Base-by-base conservation (phyloP, 148 eudicot species). In the Vaccinium vitisidaea region DNA sequence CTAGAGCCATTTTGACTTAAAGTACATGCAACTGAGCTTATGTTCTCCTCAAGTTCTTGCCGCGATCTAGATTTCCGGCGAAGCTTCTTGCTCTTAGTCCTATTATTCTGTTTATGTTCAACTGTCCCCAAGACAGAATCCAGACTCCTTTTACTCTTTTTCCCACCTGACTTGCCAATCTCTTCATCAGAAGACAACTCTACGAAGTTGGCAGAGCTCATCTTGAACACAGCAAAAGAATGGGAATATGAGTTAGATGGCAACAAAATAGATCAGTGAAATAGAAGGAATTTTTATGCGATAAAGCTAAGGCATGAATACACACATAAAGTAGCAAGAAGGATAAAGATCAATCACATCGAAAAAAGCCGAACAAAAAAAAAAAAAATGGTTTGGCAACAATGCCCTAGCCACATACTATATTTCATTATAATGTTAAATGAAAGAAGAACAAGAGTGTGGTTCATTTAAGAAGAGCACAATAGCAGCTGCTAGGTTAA, bases 161-260 rank as follows among this genome's bases (percentile, higher is more conserved):
- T 87, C 76, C 75, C 73, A 80, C 83, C 27, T 32, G 82, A 75
- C 82, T 84, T 89, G 75, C 88, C 87, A 91, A 85, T 90, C 79
- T 82, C 84, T 65, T 77, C 76, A 80, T 84, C 86, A 79, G 77
- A 80, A 58, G 75, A 56, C 67, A 65, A 46, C 19, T 84, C 80
- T 65, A 8, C 5, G 15, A 81, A 15, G 59, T 46, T 7, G 21
- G 61, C 23, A 46, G 83, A 46, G 61, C 73, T 85, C 87, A 85
- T 85, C 52, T 80, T 50, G 25, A 21, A 15, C 46, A 15, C 84
- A 81, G 56, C 86, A 80, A 59, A 61, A 80, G 49, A 46, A 85
- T 19, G 43, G 74, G 56, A 65, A 27, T 23, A 77, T 11, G 12
- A 36, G 49, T 23, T 48, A 84, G 12, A 25, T 14, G 71, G 82